phyloP scores from a whole-genome alignment of 441 rosid species.

The Gossypium davidsonii region DNA sequence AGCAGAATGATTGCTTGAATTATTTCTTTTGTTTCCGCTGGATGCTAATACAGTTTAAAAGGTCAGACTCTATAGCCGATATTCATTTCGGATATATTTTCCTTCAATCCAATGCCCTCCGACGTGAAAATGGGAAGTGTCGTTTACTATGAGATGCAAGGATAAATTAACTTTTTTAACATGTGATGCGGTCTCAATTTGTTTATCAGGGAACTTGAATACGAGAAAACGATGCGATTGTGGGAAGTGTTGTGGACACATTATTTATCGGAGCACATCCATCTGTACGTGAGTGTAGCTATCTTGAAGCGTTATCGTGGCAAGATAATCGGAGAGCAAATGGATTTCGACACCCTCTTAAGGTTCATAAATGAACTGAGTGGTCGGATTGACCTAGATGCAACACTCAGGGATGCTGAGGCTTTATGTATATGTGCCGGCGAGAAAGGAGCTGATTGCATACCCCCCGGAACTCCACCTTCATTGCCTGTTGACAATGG shows the following conservation, averaged over 20 bases:
- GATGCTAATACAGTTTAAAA: conserved; percentile 90
- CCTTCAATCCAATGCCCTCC: neutral
- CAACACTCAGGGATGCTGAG: conserved; percentile 80
- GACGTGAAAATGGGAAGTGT: neutral
- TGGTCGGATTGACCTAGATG: conserved; percentile 67
- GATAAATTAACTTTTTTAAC: neutral
- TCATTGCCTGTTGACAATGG: conserved; percentile 64
- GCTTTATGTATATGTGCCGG: conserved; percentile 92
- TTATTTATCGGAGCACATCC: conserved; percentile 80
- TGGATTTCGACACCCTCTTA: conserved; percentile 94
- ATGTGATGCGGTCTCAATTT: neutral
- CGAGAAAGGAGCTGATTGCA: conserved; percentile 80
- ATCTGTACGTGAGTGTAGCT: conserved; percentile 77
- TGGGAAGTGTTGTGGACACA: conserved; percentile 98
- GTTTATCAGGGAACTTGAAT: conserved; percentile 73
- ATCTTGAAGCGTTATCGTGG: conserved; percentile 77
- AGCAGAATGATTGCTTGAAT: conserved; percentile 94
- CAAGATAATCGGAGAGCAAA: conserved; percentile 83
- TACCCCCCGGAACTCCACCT: conserved; percentile 95
- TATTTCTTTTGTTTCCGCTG: conserved; percentile 99
- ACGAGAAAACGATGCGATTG: conserved; percentile 65
- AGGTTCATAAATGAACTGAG: conserved; percentile 91
- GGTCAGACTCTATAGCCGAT: conserved; percentile 33
- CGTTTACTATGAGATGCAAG: neutral
- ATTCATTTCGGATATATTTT: neutral